Conservation (phyloP, 495 filamentous ascomycete species). For the Penicillium angulare region DNA sequence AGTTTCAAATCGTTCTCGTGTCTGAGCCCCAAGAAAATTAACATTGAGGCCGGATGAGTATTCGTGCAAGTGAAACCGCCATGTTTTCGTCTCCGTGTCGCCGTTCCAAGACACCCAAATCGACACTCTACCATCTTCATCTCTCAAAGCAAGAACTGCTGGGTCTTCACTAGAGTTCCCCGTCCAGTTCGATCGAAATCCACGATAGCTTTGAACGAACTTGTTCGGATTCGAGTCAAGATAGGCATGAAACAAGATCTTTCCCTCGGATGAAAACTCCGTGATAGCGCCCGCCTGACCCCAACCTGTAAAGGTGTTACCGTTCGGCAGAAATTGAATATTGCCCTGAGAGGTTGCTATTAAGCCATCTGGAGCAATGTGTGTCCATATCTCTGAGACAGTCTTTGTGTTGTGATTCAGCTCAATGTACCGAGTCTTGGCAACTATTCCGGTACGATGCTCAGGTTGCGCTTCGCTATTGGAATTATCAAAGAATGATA, state of each 20-base stretch:
- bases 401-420: neutral
- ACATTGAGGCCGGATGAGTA: neutral
- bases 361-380: slow-evolving; percentile 25
- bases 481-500: neutral
- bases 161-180: slow-evolving; percentile 19
- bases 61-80: slow-evolving; percentile 20
- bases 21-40: neutral
- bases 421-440: neutral
- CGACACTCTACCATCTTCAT: neutral
- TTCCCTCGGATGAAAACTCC: slow-evolving; percentile 41
- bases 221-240: slow-evolving; percentile 3
- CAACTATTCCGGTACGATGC: neutral
- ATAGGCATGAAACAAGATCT: slow-evolving; percentile 35
- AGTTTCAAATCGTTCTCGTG: neutral
- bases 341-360: slow-evolving; percentile 51
- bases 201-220: slow-evolving; percentile 23
- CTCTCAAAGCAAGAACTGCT: slow-evolving; percentile 20
- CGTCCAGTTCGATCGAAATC: slow-evolving; percentile 21
- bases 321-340: slow-evolving; percentile 48
- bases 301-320: slow-evolving; percentile 51
- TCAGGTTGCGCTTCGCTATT: neutral
- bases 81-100: slow-evolving; percentile 30
- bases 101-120: slow-evolving; percentile 41
- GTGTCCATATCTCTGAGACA: neutral
- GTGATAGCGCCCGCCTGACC: slow-evolving; percentile 46